Percentiles rank a stretch among this genome's conserved stretches.
phyloP scores from a whole-genome alignment of 768 basidiomycete genomes.

The Austroboletus festivus region DNA sequence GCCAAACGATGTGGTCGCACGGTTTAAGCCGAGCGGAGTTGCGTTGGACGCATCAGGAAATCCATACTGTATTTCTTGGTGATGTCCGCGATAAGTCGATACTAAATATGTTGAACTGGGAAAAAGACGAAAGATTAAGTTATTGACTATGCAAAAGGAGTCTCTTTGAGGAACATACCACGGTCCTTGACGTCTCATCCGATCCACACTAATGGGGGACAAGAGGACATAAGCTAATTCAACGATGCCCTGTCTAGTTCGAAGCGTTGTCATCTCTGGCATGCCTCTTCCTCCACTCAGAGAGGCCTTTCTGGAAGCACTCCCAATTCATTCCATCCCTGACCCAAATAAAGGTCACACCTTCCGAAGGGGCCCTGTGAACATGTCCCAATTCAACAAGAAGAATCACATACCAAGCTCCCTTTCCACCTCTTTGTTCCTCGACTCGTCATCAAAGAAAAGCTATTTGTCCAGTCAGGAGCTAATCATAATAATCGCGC shows the following conservation, averaged over 20 bases:
- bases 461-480: slow-evolving; percentile 34
- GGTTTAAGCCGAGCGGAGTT: too few relatives aligned
- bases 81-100: slow-evolving; percentile 12
- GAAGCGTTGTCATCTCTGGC: slow-evolving; percentile 14
- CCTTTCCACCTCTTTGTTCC: slow-evolving; percentile 50
- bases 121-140: background rate
- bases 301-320: slow-evolving; percentile 70
- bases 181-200: too few relatives aligned
- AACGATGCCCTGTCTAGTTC: slow-evolving; percentile 3
- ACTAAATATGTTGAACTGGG: background rate
- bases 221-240: background rate
- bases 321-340: slow-evolving; percentile 54
- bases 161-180: slow-evolving; percentile 6
- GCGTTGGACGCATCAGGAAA: background rate
- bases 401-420: slow-evolving; percentile 41
- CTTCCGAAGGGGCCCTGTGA: slow-evolving; percentile 35
- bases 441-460: slow-evolving; percentile 70
- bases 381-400: background rate
- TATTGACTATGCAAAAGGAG: background rate
- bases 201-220: background rate
- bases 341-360: slow-evolving; percentile 82
- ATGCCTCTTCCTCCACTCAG: slow-evolving; percentile 60
- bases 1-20: too few relatives aligned
- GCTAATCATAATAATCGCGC: background rate
- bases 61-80: background rate